Conservation (phyloP, 2,329 filamentous ascomycete species). For the Alternaria sp. region DNA sequence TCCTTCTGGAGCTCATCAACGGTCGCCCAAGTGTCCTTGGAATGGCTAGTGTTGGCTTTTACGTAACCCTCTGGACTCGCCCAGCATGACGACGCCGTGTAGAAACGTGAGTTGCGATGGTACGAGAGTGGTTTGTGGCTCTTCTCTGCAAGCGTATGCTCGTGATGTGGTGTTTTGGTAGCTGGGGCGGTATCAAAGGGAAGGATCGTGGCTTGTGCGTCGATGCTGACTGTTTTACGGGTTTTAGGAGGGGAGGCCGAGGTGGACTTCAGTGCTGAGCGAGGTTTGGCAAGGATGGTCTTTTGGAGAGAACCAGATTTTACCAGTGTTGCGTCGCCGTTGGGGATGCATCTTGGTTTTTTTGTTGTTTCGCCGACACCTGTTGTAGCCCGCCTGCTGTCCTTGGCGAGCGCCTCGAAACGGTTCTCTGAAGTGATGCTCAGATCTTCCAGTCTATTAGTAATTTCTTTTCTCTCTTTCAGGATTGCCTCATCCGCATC, state of each 20-base stretch:
- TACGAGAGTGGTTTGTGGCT: background rate
- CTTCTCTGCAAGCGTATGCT: constrained; percentile 10
- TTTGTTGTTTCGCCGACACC: no score
- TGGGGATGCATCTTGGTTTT: background rate
- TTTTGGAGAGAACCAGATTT: background rate
- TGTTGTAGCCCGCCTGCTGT: background rate
- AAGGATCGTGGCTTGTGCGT: constrained; percentile 4
- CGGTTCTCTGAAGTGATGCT: background rate
- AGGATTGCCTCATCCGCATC: background rate
- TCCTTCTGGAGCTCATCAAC: background rate
- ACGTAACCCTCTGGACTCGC: constrained; percentile 19
- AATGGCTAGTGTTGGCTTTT: constrained; percentile 26
- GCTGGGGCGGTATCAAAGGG: background rate
- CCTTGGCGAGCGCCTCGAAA: background rate
- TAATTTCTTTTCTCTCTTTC: background rate
- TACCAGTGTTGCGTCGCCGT: background rate
- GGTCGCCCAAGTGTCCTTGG: constrained; percentile 1
- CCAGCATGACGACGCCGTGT: constrained; percentile 17
- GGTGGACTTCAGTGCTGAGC: background rate
- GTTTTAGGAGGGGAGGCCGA: background rate
- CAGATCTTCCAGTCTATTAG: background rate
- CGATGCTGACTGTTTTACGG: constrained; percentile 2
- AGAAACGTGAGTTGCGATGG: constrained; percentile 5
- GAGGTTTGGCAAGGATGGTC: background rate
- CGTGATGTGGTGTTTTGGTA: constrained; percentile 15